A percentile compares a stretch with the other conserved stretches of the same genome.
These are phyloP conservation scores for Saksenaea oblongispora DNA, from an alignment of 371 early-diverging fungal genomes.

Conservation along the genomic window DNA sequence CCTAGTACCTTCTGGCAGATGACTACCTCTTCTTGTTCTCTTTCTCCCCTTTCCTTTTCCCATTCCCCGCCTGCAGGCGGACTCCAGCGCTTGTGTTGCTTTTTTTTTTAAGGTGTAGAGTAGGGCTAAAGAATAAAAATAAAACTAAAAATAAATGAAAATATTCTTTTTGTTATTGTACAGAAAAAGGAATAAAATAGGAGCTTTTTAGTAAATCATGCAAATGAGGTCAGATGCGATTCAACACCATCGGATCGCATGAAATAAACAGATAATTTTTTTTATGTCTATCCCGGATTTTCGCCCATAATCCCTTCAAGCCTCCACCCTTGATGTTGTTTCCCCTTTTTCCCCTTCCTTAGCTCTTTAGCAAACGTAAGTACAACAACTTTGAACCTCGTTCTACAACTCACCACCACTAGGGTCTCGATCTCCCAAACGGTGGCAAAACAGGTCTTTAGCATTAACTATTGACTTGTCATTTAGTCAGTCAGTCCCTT, in stretches of 20 bases:
- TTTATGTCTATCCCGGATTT: no score
- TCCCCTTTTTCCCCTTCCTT: background rate
- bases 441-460: background rate
- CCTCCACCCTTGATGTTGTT: background rate
- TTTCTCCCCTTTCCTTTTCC: background rate
- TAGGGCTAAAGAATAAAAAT: no score
- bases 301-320: background rate
- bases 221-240: background rate
- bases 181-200: background rate
- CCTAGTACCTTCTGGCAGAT: background rate
- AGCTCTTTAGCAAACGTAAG: background rate
- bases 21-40: no score
- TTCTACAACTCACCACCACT: background rate
- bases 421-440: background rate
- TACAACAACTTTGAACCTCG: background rate
- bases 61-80: background rate
- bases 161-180: background rate
- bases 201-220: background rate
- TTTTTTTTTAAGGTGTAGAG: no score
- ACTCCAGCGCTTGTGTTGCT: no score
- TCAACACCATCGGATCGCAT: no score
- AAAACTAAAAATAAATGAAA: no score
- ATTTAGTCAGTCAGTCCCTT: background rate
- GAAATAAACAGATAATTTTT: no score
- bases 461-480: background rate